Percentiles rank a stretch among this genome's conserved stretches.
These are phyloP conservation scores for Penicillium tannophilum DNA, from an alignment of 495 filamentous ascomycete species.

Conservation along the genomic window DNA sequence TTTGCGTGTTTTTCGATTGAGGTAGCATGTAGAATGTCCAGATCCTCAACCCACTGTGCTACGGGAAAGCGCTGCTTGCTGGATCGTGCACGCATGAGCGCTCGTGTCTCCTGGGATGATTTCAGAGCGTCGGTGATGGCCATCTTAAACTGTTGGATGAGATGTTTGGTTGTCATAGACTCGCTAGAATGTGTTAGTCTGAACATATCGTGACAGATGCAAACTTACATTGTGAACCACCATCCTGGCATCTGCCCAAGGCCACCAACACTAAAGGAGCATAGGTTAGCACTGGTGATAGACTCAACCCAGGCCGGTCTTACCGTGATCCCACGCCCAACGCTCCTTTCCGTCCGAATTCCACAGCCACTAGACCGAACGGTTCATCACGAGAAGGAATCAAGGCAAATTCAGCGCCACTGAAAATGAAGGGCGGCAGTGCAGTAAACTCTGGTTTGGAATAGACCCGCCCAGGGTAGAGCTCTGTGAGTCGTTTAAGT, in stretches of 20 bases:
- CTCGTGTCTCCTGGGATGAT: conserved; percentile 58
- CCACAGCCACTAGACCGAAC: conserved; percentile 77
- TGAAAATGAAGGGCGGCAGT: conserved; percentile 76
- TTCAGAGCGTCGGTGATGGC: conserved; percentile 69
- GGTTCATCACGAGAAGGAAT: conserved; percentile 81
- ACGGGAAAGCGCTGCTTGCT: conserved; percentile 79
- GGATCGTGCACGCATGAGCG: conserved; percentile 72
- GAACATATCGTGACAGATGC: neutral
- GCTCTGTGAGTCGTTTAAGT: conserved; percentile 67
- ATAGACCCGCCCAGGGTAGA: conserved; percentile 72
- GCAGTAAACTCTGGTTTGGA: conserved; percentile 80
- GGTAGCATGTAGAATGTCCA: conserved; percentile 63
- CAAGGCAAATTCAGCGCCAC: conserved; percentile 75
- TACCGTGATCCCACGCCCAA: conserved; percentile 65
- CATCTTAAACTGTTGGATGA: conserved; percentile 70
- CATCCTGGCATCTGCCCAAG: conserved; percentile 80
- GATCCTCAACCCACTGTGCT: conserved; percentile 65
- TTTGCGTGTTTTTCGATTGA: conserved; percentile 50
- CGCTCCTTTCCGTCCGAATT: conserved; percentile 77
- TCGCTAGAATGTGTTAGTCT: conserved; percentile 35
- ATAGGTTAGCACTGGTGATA: neutral
- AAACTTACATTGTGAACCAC: conserved; percentile 58
- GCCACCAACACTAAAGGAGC: conserved; percentile 50
- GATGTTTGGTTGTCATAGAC: conserved; percentile 67
- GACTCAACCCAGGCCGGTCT: neutral